A percentile compares a stretch with the other conserved stretches of the same genome.
Evolutionary conservation across 2,329 filamentous ascomycete genomes (phyloP).

Genomic region (Nigrograna mackinnonii): DNA sequence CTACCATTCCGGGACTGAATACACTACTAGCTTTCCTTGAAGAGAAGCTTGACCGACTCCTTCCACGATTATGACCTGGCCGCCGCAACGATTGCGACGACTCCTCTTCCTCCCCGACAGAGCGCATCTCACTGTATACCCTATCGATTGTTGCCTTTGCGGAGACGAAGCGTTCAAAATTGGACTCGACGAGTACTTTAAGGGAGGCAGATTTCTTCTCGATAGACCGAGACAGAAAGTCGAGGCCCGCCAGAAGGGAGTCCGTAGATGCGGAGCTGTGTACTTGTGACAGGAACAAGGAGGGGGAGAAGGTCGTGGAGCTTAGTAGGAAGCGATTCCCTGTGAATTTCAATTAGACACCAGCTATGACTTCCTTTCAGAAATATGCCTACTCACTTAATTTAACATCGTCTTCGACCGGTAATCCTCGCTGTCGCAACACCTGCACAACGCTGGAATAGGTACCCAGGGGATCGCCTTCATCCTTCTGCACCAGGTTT

Average conservation of each 20-base stretch:
- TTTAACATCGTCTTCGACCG: slow-evolving; percentile 80
- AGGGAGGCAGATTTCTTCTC: slow-evolving; percentile 97
- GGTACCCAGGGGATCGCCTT: slow-evolving; percentile 88
- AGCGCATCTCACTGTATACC: slow-evolving; percentile 94
- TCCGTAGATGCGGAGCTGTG: slow-evolving; percentile 86
- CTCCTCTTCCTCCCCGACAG: slow-evolving; percentile 62
- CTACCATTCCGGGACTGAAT: slow-evolving; percentile 33
- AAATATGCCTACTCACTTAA: too few relatives aligned
- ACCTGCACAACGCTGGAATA: slow-evolving; percentile 84
- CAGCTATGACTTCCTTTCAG: too few relatives aligned
- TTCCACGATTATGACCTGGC: slow-evolving; percentile 64
- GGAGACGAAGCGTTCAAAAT: slow-evolving; percentile 97
- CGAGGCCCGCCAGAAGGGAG: slow-evolving; percentile 77
- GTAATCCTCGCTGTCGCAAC: slow-evolving; percentile 74
- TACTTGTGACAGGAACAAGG: slow-evolving; percentile 88
- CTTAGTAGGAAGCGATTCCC: slow-evolving; percentile 94
- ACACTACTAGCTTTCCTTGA: slow-evolving; percentile 50
- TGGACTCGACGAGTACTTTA: slow-evolving; percentile 94
- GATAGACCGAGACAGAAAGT: slow-evolving; percentile 86
- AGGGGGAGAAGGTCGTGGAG: slow-evolving; percentile 92
- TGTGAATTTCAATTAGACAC: too few relatives aligned
- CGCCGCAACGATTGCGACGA: slow-evolving; percentile 24
- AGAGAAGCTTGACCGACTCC: slow-evolving; percentile 63
- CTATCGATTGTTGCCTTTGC: slow-evolving; percentile 98
- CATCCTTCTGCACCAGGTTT: slow-evolving; percentile 85